These are phyloP conservation scores for Epichloe elymi DNA, from an alignment of 2,329 filamentous ascomycete genomes.

Conservation along the genomic window DNA sequence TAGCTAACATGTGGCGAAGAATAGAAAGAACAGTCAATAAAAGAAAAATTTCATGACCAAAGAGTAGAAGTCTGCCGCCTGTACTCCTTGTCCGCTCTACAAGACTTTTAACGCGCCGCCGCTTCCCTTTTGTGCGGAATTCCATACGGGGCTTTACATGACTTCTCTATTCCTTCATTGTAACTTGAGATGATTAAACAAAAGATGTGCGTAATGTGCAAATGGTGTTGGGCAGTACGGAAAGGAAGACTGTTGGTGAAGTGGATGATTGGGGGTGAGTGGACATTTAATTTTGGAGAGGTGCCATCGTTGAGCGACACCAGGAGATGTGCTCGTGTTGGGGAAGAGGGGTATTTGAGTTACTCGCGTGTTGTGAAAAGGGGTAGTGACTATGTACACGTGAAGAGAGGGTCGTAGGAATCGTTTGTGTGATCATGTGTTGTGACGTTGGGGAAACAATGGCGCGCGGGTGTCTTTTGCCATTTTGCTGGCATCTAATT, in stretches of 20 bases:
- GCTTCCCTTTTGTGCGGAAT: slow-evolving; percentile 13
- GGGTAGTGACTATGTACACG: slow-evolving; percentile 23
- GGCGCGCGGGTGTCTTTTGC: slow-evolving; percentile 6
- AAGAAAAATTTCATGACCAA: slow-evolving; percentile 11
- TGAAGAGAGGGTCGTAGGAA: slow-evolving; percentile 24
- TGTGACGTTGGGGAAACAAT: neutral
- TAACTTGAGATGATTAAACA: slow-evolving; percentile 15
- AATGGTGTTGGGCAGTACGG: neutral
- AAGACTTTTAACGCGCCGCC: slow-evolving; percentile 27
- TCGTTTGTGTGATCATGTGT: slow-evolving; percentile 20
- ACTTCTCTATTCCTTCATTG: slow-evolving; percentile 27
- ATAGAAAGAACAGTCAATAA: slow-evolving; percentile 10
- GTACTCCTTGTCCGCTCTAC: slow-evolving; percentile 29
- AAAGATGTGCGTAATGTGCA: slow-evolving; percentile 8
- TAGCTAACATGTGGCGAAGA: neutral
- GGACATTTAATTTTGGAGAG: neutral
- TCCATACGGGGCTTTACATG: slow-evolving; percentile 26
- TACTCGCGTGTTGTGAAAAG: slow-evolving; percentile 22
- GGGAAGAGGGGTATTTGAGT: slow-evolving; percentile 23
- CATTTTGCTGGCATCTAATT: neutral
- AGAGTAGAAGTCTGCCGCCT: slow-evolving; percentile 17
- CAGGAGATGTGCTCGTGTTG: neutral
- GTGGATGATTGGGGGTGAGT: slow-evolving; percentile 1
- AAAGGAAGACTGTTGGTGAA: neutral
- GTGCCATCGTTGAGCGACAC: neutral